phyloP scores from a whole-genome alignment of 192 early-diverging fungal species.

The Spizellomyces sp. region DNA sequence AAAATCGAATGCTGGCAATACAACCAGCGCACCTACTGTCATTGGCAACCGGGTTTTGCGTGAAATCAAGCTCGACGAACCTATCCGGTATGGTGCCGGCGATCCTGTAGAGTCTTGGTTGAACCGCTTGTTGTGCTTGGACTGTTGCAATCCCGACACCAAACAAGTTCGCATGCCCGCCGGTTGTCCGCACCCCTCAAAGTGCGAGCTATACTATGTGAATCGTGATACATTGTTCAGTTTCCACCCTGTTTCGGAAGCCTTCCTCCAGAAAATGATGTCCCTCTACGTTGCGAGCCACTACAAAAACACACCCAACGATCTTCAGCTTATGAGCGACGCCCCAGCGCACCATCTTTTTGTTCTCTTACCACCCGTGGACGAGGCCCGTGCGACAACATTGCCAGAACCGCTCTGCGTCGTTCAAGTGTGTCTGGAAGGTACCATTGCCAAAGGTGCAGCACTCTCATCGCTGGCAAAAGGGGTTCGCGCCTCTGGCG shows the following conservation, averaged over 20 bases:
- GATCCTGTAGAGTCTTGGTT: conserved; percentile 96
- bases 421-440: conserved; percentile 91
- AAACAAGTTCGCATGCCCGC: conserved; percentile 3
- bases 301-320: conserved; percentile 99
- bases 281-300: conserved; percentile 95
- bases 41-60: conserved; percentile 66
- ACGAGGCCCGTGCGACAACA: conserved; percentile 52
- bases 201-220: conserved; percentile 95
- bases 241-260: conserved; percentile 94
- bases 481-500: conserved; percentile 86
- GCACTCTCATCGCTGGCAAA: conserved; percentile 80
- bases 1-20: conserved; percentile 39
- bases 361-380: conserved; percentile 90
- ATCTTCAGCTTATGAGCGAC: conserved; percentile 94
- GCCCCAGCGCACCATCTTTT: conserved; percentile 98
- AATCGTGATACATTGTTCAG: conserved; percentile 98
- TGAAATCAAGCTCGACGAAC: conserved; percentile 92
- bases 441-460: conserved; percentile 86
- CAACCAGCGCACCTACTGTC: conserved; percentile 37
- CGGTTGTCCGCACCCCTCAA: conserved; percentile 90
- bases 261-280: conserved; percentile 98
- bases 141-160: conserved; percentile 53
- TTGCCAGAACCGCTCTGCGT: conserved; percentile 95
- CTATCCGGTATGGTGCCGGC: conserved; percentile 86
- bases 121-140: conserved; percentile 92